Evolutionary conservation across 768 basidiomycete species (phyloP), one percentile per base, ranked within the genome.

Genomic region (Pleurotus salmoneostramineus): DNA sequence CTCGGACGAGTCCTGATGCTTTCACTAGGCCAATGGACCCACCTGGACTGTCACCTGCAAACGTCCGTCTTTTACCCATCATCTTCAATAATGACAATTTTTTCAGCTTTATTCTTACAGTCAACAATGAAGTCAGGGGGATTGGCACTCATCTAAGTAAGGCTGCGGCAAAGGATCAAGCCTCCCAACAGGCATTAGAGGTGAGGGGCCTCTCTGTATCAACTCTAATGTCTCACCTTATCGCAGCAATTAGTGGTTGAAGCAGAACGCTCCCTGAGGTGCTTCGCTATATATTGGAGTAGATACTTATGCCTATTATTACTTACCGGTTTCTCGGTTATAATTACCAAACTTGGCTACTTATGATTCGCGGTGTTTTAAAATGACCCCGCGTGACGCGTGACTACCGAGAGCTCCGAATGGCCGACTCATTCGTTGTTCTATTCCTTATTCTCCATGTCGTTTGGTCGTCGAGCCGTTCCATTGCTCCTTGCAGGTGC

Each of bases 41-140:
- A 56, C 64, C 17, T 89, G 86, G 86, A 82, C 74, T 7, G 67
- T 74, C n/a, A 66, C 75, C 17, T 87, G 83, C 68, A 85, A 82
- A 71, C 73, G 87, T 86, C 62, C 63, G 81, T 56, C 32, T 27
- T 21, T 51, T 50, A 46, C 12, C 15, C 40, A 46, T 42, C n/a
- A 10, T 11, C 11, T 43, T 27, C 36, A 32, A 7, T 11, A 27
- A 44, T 50, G 40, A 55, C 56, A 59, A 58, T 51, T 34, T 8
- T 14, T 3, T 42, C 49, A 51, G 8, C 59, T 27, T 27, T 27
- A 27, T 27, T 27, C 21, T 27, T 27, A 17, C 40, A 87, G 85
- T 86, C 42, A 62, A 69, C 33, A 82, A 78, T 5, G 68, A 74
- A 57, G 69, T 74, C 6, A 75, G 73, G 67, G 86, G 84, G 33